phyloP scores from a whole-genome alignment of 1,284 basidiomycete species.

The Cryptococcus sp. region DNA sequence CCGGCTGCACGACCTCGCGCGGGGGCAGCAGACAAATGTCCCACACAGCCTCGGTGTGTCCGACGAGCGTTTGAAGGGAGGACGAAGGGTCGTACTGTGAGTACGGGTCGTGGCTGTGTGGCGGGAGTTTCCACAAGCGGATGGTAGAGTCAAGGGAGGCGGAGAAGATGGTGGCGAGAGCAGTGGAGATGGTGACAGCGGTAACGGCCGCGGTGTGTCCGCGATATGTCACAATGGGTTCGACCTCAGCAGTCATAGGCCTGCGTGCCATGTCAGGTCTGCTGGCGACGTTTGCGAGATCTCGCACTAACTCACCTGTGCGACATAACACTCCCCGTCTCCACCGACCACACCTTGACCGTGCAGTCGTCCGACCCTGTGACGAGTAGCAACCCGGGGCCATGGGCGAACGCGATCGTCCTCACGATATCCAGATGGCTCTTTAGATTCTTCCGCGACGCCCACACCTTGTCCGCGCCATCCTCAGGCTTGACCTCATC shows the following conservation, averaged over 20 bases:
- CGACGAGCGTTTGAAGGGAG: conserved; percentile 74
- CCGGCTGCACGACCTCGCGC: background rate
- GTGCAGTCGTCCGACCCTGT: conserved; percentile 93
- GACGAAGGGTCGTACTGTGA: conserved; percentile 79
- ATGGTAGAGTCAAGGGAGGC: conserved; percentile 88
- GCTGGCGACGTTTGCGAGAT: background rate
- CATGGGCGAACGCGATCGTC: conserved; percentile 76
- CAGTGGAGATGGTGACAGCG: conserved; percentile 74
- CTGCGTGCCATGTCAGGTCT: background rate
- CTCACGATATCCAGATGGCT: conserved; percentile 90
- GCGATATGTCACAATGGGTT: conserved; percentile 85
- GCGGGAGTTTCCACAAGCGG: conserved; percentile 80
- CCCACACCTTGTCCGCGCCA: conserved; percentile 64
- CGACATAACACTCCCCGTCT: conserved; percentile 29
- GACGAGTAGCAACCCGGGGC: conserved; percentile 73
- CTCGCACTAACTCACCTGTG: conserved; percentile 33
- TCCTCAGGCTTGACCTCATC: conserved; percentile 60
- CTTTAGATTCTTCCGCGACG: conserved; percentile 73
- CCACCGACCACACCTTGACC: conserved; percentile 79
- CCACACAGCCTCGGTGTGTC: conserved; percentile 94
- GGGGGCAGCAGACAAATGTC: conserved; percentile 63
- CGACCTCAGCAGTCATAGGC: conserved; percentile 69
- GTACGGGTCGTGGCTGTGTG: conserved; percentile 68
- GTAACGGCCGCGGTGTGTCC: conserved; percentile 93
- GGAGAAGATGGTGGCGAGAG: conserved; percentile 75